A percentile compares a stretch with the other conserved stretches of the same genome.
phyloP scores from a whole-genome alignment of 2,329 filamentous ascomycete species.

The Calonectria montana region DNA sequence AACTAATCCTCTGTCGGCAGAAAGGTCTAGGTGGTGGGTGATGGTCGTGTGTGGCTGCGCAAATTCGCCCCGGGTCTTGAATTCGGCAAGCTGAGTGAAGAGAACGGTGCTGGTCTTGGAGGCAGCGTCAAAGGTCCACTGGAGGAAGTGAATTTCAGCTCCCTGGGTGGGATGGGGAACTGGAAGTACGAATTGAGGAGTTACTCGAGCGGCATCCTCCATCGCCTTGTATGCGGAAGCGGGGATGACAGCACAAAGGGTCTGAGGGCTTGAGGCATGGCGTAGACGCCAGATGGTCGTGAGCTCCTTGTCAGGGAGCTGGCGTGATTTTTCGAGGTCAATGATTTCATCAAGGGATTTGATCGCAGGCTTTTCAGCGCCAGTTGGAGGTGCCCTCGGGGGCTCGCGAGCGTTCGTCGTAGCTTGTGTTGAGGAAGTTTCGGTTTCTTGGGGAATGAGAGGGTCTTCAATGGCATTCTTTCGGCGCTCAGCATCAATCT shows the following conservation, averaged over 20 bases:
- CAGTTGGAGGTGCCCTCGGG: constrained; percentile 28
- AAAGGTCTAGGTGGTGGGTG: constrained; percentile 89
- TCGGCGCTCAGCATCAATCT: constrained; percentile 79
- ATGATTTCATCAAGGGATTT: constrained; percentile 68
- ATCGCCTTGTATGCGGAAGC: constrained; percentile 79
- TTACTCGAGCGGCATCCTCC: constrained; percentile 73
- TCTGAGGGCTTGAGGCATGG: constrained; percentile 77
- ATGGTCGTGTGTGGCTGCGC: constrained; percentile 93
- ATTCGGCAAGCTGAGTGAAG: constrained; percentile 94
- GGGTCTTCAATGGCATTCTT: constrained; percentile 67
- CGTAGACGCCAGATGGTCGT: constrained; percentile 90
- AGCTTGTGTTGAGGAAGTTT: constrained; percentile 51
- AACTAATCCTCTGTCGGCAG: constrained; percentile 79
- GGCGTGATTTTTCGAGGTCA: constrained; percentile 81
- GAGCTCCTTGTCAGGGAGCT: constrained; percentile 83
- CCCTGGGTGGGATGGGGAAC: constrained; percentile 76
- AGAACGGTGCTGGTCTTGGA: constrained; percentile 79
- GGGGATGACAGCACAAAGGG: constrained; percentile 87
- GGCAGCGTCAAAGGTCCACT: constrained; percentile 88
- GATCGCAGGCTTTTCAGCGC: constrained; percentile 47
- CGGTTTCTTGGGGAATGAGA: constrained; percentile 50
- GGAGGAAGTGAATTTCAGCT: constrained; percentile 94
- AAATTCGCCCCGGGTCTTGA: constrained; percentile 89
- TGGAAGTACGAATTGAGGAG: constrained; percentile 93
- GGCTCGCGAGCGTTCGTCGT: constrained; percentile 24